Conservation (phyloP, 768 basidiomycete genomes). For the Boletellus ananas region DNA sequence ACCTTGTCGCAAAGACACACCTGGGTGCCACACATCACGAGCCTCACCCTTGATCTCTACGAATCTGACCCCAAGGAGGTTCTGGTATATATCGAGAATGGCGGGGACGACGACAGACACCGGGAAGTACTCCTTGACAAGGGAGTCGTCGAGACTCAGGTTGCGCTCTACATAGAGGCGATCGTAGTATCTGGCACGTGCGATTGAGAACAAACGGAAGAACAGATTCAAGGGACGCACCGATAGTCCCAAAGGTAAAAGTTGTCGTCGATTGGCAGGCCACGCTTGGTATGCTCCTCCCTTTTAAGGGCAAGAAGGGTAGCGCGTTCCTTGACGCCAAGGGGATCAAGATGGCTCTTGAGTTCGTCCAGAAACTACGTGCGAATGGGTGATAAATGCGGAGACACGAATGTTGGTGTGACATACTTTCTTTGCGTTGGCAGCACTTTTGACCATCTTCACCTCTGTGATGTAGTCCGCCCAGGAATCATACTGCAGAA, state of each 20-base stretch:
- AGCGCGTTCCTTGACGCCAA: conserved; percentile 64
- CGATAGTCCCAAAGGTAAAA: conserved; percentile 87
- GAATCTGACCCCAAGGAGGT: conserved; percentile 73
- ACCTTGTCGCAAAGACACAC: conserved; percentile 34
- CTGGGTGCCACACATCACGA: conserved; percentile 75
- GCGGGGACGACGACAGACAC: conserved; percentile 78
- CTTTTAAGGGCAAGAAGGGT: conserved; percentile 70
- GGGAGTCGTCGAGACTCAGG: conserved; percentile 67
- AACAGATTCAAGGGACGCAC: conserved; percentile 26
- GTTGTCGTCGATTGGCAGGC: conserved; percentile 61
- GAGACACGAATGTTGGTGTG: background rate
- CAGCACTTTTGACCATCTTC: conserved; percentile 78
- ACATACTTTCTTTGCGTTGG: conserved; percentile 54
- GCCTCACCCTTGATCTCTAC: conserved; percentile 50
- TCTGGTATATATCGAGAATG: conserved; percentile 81
- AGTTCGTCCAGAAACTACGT: conserved; percentile 75
- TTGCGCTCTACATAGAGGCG: conserved; percentile 55
- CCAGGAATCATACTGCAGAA: conserved; percentile 76
- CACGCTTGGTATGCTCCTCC: conserved; percentile 60
- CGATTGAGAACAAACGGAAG: background rate
- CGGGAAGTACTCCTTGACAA: conserved; percentile 88
- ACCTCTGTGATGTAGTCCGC: conserved; percentile 82
- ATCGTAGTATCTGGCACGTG: conserved; percentile 27
- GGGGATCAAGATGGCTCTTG: conserved; percentile 65
- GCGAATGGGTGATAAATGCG: background rate